phyloP scores from a whole-genome alignment of 1,284 basidiomycete species.

The Rhizoctonia solani region DNA sequence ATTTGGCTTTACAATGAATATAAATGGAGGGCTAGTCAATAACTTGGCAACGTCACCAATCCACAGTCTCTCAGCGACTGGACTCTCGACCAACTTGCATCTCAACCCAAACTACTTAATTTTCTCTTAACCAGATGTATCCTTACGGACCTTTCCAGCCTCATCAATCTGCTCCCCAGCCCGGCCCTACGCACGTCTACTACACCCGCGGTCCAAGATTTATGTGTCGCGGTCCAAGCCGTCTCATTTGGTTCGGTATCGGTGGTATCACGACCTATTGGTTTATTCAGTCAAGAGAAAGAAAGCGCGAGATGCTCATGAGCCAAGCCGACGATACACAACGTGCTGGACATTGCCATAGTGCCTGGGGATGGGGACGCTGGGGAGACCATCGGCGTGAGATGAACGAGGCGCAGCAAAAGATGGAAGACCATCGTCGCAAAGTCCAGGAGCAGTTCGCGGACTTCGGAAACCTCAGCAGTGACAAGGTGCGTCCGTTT shows the following conservation, averaged over 20 bases:
- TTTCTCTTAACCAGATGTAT: no score
- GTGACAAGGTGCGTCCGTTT: slow-evolving; percentile 4
- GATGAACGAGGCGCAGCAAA: slow-evolving; percentile 14
- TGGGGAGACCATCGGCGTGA: slow-evolving; percentile 26
- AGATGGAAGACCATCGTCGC: slow-evolving; percentile 25
- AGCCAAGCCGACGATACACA: background rate
- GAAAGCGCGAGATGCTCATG: slow-evolving; percentile 7
- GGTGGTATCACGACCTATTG: slow-evolving; percentile 24
- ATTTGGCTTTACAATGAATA: background rate
- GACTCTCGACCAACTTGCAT: no score
- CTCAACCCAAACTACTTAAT: no score
- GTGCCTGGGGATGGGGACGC: slow-evolving; percentile 6
- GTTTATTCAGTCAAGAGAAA: slow-evolving; percentile 14
- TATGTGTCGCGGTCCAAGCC: slow-evolving; percentile 6
- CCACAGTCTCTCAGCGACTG: no score
- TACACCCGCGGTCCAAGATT: slow-evolving; percentile 7
- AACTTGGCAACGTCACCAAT: no score
- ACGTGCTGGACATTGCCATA: background rate
- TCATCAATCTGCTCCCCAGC: background rate
- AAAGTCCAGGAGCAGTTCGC: background rate
- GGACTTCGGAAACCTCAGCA: background rate
- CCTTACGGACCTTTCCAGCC: slow-evolving; percentile 12
- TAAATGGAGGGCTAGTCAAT: background rate
- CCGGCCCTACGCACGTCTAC: slow-evolving; percentile 17
- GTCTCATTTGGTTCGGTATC: slow-evolving; percentile 25